Evolutionary conservation across 1,139 yeast species (phyloP), one percentile per base, ranked within the genome.

Genomic region (Lipomyces yarrowii): DNA sequence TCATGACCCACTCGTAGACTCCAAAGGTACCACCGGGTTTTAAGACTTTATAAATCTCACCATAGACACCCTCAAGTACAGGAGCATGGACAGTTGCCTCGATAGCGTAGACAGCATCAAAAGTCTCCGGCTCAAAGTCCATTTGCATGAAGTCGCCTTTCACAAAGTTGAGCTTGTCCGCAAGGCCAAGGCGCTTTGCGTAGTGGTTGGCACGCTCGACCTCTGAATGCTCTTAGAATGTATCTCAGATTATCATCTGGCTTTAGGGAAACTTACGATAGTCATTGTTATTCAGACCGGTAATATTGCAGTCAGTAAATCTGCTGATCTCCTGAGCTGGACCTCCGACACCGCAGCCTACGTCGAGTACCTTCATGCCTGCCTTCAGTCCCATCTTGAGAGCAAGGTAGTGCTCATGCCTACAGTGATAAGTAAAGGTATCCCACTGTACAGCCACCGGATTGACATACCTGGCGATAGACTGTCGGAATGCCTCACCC

Each of bases 41-140:
- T 79, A 94, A 85, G 42, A 91, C 98, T 77, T 92, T 91, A 86
- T 87, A 94, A 77, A 96, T 94, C 82, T 94, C 97, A 66, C 91
- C 84, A 80, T 94, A 94, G 65, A 96, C 99, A 76, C 98, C 98
- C 80, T 92, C 97, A 76, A 96, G 86, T 60, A 87, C 90, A 69
- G 99, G 99, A 35, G 99, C 99, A 77, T 94, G 99, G 68, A 92
- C 97, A 57, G 99, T 94, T 67, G 99, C 99, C 82, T 94, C 99
- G 77, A 94, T 94, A 69, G 99, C 98, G 76, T 94, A 94, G 57
- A 94, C 99, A 60, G 97, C 97, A 79, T 94, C 99, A 77, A 96
- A 94, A 51, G 93, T 79, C 76, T 87, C 89, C 71, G 90, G 89
- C 78, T 88, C 91, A 75, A 96, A 93, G 75, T 94, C 98, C 98